Evolutionary conservation across 805 yeast species (phyloP).

Genomic region (Candida oleophila): DNA sequence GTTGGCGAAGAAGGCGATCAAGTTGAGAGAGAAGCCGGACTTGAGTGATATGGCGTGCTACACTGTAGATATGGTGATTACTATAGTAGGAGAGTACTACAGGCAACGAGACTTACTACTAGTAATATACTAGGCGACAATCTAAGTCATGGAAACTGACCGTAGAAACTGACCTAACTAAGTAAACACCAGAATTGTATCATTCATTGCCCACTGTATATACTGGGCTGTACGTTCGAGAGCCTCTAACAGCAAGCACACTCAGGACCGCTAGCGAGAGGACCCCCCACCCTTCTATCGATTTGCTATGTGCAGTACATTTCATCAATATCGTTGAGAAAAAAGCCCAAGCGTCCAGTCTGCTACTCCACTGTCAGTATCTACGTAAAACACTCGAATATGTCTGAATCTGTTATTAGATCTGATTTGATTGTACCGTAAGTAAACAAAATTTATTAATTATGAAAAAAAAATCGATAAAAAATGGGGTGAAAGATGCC

Average conservation of each 20-base stretch:
- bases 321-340: background rate
- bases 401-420: slow-evolving; percentile 16
- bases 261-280: background rate
- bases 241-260: background rate
- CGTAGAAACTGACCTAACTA: too few relatives aligned
- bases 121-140: background rate
- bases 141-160: too few relatives aligned
- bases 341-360: background rate
- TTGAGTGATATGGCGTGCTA: slow-evolving; percentile 14
- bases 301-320: background rate
- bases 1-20: slow-evolving; percentile 38
- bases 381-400: too few relatives aligned
- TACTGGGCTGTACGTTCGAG: too few relatives aligned
- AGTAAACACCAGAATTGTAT: too few relatives aligned
- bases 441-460: too few relatives aligned
- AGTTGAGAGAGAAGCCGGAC: slow-evolving; percentile 16
- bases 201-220: too few relatives aligned
- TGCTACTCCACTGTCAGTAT: too few relatives aligned
- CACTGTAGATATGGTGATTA: slow-evolving; percentile 30
- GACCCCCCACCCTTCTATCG: background rate
- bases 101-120: slow-evolving; percentile 33
- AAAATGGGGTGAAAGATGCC: too few relatives aligned
- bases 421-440: slow-evolving; percentile 35
- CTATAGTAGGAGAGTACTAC: slow-evolving; percentile 31
- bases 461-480: too few relatives aligned